phyloP scores from a whole-genome alignment of 805 yeast genomes.

The Myxozyma monticola region DNA sequence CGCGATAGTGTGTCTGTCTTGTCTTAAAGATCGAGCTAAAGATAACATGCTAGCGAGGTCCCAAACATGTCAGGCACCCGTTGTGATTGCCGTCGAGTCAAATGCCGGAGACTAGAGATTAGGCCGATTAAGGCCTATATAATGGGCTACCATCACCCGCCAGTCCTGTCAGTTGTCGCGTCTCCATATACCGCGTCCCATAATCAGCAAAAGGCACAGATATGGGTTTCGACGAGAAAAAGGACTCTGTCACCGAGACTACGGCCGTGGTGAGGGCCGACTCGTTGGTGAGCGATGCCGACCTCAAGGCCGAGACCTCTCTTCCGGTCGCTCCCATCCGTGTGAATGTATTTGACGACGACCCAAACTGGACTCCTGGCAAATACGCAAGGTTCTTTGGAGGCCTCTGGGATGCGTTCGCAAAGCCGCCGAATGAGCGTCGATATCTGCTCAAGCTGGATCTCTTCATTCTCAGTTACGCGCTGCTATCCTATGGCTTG shows the following conservation, averaged over 20 bases:
- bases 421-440: constrained; percentile 35
- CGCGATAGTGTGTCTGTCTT: no score
- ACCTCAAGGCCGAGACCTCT: not conserved
- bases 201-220: no score
- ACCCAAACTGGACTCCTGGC: constrained; percentile 15
- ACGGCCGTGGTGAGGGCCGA: not conserved
- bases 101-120: no score
- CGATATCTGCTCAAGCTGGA: constrained; percentile 41
- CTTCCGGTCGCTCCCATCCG: not conserved
- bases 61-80: no score
- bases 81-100: no score
- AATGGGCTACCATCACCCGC: no score
- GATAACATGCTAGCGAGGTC: no score
- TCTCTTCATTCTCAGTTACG: constrained; percentile 37
- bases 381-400: constrained; percentile 5
- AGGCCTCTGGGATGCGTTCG: constrained; percentile 21
- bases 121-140: no score
- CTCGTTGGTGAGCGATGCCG: not conserved
- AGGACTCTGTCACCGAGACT: not conserved
- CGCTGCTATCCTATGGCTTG: constrained; percentile 44
- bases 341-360: constrained; percentile 19
- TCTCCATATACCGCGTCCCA: no score
- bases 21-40: no score
- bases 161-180: no score
- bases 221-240: not conserved